Conservation (phyloP, 306 rosid species). For the Leucaena leucocephala region DNA sequence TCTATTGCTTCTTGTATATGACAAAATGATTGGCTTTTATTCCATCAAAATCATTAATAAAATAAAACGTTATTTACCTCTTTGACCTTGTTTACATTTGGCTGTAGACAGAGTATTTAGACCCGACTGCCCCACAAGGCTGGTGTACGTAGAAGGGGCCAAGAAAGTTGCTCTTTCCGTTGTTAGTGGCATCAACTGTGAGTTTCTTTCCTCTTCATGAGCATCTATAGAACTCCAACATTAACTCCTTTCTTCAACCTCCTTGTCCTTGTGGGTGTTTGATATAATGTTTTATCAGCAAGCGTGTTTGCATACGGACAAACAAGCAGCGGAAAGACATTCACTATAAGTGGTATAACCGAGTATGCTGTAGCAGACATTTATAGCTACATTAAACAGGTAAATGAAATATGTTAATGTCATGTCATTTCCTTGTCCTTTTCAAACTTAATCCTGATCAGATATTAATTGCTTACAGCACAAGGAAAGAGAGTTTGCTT, state of each 20-base stretch:
- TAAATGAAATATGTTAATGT: slow-evolving; percentile 41
- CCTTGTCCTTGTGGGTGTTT: slow-evolving; percentile 17
- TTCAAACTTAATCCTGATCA: slow-evolving; percentile 38
- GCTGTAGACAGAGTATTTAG: slow-evolving; percentile 79
- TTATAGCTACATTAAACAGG: slow-evolving; percentile 64
- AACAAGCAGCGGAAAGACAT: slow-evolving; percentile 97
- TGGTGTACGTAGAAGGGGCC: slow-evolving; percentile 88
- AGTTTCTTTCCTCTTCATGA: slow-evolving; percentile 41
- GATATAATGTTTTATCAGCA: slow-evolving; percentile 57
- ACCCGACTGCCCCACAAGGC: slow-evolving; percentile 66
- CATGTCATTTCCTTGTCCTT: slow-evolving; percentile 24
- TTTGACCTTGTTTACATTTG: slow-evolving; percentile 42
- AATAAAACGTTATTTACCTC: slow-evolving; percentile 19
- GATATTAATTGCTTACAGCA: slow-evolving; percentile 52
- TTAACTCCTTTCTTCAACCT: slow-evolving; percentile 9
- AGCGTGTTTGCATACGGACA: slow-evolving; percentile 97
- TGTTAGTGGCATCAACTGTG: slow-evolving; percentile 87
- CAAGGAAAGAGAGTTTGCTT: slow-evolving; percentile 70
- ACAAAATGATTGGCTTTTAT: slow-evolving; percentile 30
- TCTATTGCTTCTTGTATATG: slow-evolving; percentile 5
- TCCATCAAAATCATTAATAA: slow-evolving; percentile 26
- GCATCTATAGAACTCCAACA: slow-evolving; percentile 6
- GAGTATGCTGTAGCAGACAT: slow-evolving; percentile 75
- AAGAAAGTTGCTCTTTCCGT: slow-evolving; percentile 91
- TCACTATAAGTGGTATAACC: slow-evolving; percentile 87